Percentiles rank a stretch among this genome's conserved stretches.
These are phyloP conservation scores for Trichoderma parareesei DNA, from an alignment of 495 filamentous ascomycete genomes.

Conservation along the genomic window DNA sequence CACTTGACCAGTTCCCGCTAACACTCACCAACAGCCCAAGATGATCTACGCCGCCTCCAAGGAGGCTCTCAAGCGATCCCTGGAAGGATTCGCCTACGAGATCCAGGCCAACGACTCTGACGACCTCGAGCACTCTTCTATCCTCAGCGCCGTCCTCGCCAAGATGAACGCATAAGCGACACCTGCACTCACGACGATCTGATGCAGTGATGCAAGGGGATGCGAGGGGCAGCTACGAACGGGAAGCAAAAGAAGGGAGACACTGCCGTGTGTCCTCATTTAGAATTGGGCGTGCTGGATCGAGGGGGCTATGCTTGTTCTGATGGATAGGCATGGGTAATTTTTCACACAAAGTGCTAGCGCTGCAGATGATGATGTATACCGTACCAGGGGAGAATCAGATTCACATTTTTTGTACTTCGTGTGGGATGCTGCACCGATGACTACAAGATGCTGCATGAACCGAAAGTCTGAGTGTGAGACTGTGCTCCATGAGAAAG, in stretches of 20 bases:
- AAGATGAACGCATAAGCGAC: conserved; percentile 8
- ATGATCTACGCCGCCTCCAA: conserved; percentile 98
- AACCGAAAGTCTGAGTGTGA: not conserved
- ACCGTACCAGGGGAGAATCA: not conserved
- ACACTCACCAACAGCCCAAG: conserved; percentile 48
- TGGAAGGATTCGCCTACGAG: conserved; percentile 70
- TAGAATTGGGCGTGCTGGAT: not conserved
- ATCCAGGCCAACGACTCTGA: conserved; percentile 89
- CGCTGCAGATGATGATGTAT: conserved; percentile 4
- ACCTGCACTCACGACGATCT: not conserved
- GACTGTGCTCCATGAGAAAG: not conserved
- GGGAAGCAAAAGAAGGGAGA: not conserved
- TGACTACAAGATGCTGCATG: conserved; percentile 1
- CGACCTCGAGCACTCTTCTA: conserved; percentile 77
- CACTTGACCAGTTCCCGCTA: conserved; percentile 2
- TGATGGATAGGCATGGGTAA: conserved; percentile 5
- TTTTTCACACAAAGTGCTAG: conserved; percentile 6
- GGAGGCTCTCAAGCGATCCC: conserved; percentile 78
- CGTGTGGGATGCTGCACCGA: not conserved
- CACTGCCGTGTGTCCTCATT: not conserved
- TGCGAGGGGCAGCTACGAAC: not conserved
- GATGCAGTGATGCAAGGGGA: not conserved
- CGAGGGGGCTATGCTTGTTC: not conserved
- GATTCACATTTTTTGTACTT: not conserved
- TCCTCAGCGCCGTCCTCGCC: conserved; percentile 57